These are phyloP conservation scores for Paralagenidium karlingii DNA, from an alignment of 352 stramenopile genomes.

Conservation along the genomic window DNA sequence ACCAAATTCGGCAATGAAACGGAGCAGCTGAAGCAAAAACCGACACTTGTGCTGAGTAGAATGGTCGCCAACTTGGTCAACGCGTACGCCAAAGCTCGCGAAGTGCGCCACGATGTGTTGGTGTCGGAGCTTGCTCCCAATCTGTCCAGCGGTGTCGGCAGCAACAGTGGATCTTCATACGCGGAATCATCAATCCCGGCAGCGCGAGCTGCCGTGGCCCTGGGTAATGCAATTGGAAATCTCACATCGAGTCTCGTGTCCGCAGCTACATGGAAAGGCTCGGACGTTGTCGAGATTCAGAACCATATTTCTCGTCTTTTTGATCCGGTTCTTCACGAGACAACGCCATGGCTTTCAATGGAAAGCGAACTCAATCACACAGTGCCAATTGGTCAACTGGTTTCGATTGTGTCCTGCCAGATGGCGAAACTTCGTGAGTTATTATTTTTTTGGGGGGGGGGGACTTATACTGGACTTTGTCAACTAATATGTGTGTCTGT, in stretches of 20 bases:
- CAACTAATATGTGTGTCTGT: conserved; percentile 2
- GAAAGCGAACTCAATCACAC: conserved; percentile 14
- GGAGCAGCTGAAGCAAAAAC: conserved; percentile 34
- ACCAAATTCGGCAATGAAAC: conserved; percentile 24
- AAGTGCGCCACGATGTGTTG: conserved; percentile 53
- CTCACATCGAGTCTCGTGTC: conserved; percentile 48
- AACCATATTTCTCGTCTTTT: conserved; percentile 40
- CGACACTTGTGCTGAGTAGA: conserved; percentile 45
- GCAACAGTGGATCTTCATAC: too few species aligned
- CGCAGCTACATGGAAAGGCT: conserved; percentile 58
- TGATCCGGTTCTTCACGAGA: conserved; percentile 4
- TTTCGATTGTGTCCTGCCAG: conserved; percentile 47
- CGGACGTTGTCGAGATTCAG: conserved; percentile 52
- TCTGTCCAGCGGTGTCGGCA: too few species aligned
- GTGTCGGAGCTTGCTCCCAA: conserved; percentile 59
- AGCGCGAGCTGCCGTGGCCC: conserved; percentile 51
- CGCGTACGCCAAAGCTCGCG: conserved; percentile 57
- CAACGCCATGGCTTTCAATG: not conserved
- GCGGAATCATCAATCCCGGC: conserved; percentile 65
- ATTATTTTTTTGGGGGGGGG: not conserved
- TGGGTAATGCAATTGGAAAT: conserved; percentile 55
- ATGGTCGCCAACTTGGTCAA: conserved; percentile 52
- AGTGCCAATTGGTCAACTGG: conserved; percentile 45
- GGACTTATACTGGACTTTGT: conserved; percentile 1
- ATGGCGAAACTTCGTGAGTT: conserved; percentile 59